Conservation (phyloP, 176 grass and related monocot genomes). For the Hyparrhenia diplandra region DNA sequence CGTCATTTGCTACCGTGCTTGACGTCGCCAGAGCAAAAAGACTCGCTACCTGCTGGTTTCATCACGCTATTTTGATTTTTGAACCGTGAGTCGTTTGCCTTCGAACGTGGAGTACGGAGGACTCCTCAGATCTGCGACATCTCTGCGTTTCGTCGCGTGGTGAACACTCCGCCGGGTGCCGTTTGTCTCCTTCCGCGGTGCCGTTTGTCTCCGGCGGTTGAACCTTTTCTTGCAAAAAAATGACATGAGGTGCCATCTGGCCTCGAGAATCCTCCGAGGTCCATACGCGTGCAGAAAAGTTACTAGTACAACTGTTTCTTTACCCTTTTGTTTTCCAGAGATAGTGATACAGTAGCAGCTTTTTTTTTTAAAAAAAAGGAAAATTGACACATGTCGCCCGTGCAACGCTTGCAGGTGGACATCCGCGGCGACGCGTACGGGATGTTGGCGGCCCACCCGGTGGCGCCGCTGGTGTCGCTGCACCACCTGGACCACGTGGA, state of each 20-base stretch:
- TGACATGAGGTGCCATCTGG: not conserved
- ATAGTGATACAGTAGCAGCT: no score
- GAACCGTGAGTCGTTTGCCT: not conserved
- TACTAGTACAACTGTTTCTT: not conserved
- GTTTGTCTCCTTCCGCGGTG: not conserved
- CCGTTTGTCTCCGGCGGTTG: not conserved
- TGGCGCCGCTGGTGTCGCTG: constrained; percentile 78
- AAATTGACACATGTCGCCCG: not conserved
- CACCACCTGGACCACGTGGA: constrained; percentile 77
- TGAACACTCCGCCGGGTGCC: not conserved
- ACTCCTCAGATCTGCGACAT: not conserved
- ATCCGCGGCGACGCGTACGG: constrained; percentile 74
- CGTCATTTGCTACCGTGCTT: not conserved
- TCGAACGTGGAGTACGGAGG: not conserved
- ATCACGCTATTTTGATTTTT: not conserved
- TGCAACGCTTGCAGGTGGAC: constrained; percentile 48
- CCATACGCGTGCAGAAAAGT: not conserved
- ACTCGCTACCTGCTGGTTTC: not conserved
- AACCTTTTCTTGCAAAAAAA: not conserved
- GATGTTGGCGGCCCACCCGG: constrained; percentile 78
- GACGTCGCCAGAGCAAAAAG: not conserved
- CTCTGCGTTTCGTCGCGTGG: constrained; percentile 19
- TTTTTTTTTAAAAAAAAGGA: not conserved
- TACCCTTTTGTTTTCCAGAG: no score
- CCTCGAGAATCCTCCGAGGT: not conserved